Conservation (phyloP, 129 eudicot species). For the Flaveria trinervia region DNA sequence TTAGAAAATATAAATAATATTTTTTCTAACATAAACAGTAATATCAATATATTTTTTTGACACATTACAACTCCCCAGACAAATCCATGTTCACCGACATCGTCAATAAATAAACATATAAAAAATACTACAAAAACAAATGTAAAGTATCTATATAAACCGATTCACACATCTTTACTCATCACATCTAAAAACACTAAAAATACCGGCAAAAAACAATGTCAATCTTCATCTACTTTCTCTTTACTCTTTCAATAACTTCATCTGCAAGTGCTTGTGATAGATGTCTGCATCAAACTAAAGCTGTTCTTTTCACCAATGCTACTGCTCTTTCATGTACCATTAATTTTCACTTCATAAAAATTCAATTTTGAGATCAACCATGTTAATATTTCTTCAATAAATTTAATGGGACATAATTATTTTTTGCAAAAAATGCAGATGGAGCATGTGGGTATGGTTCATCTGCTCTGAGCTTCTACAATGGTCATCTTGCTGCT, state of each 20-base stretch:
- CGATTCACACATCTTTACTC: neutral
- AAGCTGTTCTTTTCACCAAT: conserved; percentile 40
- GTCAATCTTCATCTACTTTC: conserved; percentile 33
- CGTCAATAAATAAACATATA: neutral
- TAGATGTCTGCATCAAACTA: conserved; percentile 45
- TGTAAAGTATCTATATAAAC: conserved; percentile 31
- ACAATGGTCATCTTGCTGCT: conserved; percentile 62
- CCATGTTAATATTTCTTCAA: conserved; percentile 10
- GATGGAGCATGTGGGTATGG: conserved; percentile 88
- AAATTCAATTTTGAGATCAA: conserved; percentile 21
- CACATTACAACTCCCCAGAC: conserved; percentile 37
- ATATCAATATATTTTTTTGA: conserved; percentile 11
- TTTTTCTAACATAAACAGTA: neutral
- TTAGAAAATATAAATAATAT: neutral
- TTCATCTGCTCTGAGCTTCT: conserved; percentile 54
- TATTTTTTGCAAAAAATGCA: conserved; percentile 19
- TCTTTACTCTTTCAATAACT: conserved; percentile 29
- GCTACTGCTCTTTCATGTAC: conserved; percentile 46
- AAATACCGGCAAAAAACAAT: conserved; percentile 27
- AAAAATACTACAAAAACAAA: neutral
- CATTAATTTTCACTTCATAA: neutral
- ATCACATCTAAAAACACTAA: conserved; percentile 17
- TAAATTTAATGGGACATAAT: conserved; percentile 14
- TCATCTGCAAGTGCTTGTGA: conserved; percentile 37
- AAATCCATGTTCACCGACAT: conserved; percentile 44